Conservation (phyloP, 2,329 filamentous ascomycete species). For the Madurella mycetomatis region DNA sequence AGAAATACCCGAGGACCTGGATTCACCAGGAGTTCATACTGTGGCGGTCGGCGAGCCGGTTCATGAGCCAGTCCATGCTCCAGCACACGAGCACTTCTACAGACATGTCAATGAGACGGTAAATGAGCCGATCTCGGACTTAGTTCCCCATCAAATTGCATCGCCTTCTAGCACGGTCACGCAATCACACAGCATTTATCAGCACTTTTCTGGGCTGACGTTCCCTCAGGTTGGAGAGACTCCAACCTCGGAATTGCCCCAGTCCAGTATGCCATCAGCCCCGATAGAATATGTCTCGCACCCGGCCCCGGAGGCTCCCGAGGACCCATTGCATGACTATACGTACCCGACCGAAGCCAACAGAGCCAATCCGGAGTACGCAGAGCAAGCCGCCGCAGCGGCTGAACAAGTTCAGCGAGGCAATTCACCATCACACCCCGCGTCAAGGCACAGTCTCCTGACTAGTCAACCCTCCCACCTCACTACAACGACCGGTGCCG, state of each 20-base stretch:
- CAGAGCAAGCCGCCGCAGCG: constrained; percentile 12
- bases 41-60: not conserved
- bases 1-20: constrained; percentile 24
- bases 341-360: constrained; percentile 10
- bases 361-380: constrained; percentile 4
- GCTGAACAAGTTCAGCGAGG: constrained; percentile 6
- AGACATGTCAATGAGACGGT: constrained; percentile 17
- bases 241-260: constrained; percentile 6
- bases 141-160: constrained; percentile 14
- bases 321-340: constrained; percentile 12
- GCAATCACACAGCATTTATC: constrained; percentile 15
- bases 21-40: constrained; percentile 24
- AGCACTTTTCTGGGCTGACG: constrained; percentile 18
- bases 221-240: constrained; percentile 11
- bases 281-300: constrained; percentile 13
- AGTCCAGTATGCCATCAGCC: constrained; percentile 5
- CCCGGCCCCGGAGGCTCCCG: constrained; percentile 6
- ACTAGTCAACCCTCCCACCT: constrained; percentile 9
- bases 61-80: constrained; percentile 2
- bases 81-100: constrained; percentile 18
- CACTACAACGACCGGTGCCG: not conserved
- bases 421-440: not conserved
- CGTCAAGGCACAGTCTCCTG: constrained; percentile 18
- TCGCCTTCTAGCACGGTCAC: constrained; percentile 13
- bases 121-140: constrained; percentile 6